Base-by-base conservation (phyloP, 1,139 yeast species). In the Pichia sorboxylosa region DNA sequence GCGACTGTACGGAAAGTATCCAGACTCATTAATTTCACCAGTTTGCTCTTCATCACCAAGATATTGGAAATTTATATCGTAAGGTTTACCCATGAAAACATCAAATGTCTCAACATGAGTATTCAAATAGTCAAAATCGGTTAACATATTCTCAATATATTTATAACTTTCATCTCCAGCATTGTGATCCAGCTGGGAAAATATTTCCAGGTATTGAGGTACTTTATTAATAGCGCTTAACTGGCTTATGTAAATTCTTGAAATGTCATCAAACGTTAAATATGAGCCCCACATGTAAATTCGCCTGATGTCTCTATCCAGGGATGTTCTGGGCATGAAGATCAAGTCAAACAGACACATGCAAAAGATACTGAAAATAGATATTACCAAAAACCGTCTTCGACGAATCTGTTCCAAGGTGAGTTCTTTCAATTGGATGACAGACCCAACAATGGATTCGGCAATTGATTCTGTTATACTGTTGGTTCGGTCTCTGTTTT, bases 241-340 rank as follows among this genome's bases (percentile, higher is more conserved):
- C 13, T 58, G 51, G 24, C 57, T 54, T 29, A 66, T 41, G 39
- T 54, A 66, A 27, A 67, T 55, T 30, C 87, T 54, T 43, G 74
- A 69, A 19, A 76, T 66, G 40, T 79, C 90, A n/a, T 70, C 64
- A 39, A 66, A 68, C 3, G 85, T 74, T 31, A 78, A 48, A 11
- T 10, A 23, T n/a, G 11, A 7, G 34, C 59, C 67, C 18, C 77
- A 66, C 16, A 76, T 73, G 54, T 84, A 84, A 47, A 83, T 57
- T 34, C 94, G 58, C 45, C 90, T 66, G 51, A 82, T 73, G 54
- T 87, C 97, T 41, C 96, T 63, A 33, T 81, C 73, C 14, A 84
- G 59, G 2, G 95, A 82, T 1, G 97, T 84, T 38, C 96, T 58
- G 2, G 96, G 96, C 19, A 85, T 61, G 50, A 87, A 87, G 1